Conservation (phyloP, 2,329 filamentous ascomycete species). For the Neonectria ditissima region DNA sequence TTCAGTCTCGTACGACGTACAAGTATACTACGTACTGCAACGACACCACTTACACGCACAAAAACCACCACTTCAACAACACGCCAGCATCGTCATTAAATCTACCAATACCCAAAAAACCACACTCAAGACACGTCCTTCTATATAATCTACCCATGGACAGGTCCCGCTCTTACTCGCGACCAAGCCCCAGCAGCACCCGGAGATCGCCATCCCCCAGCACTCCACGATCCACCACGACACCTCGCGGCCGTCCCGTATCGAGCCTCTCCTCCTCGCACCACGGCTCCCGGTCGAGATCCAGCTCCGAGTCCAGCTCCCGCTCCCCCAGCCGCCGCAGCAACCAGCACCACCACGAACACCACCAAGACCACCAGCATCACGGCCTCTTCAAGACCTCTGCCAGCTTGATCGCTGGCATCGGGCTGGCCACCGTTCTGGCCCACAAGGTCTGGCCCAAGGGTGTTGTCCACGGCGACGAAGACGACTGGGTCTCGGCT, state of each 20-base stretch:
- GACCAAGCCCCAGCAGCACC: constrained; percentile 34
- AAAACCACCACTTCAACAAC: background rate
- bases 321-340: constrained; percentile 36
- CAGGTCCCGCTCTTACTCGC: constrained; percentile 35
- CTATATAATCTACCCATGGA: constrained; percentile 6
- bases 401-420: constrained; percentile 48
- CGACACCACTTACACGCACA: background rate
- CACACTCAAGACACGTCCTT: background rate
- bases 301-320: constrained; percentile 39
- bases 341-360: constrained; percentile 26
- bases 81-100: background rate
- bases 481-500: constrained; percentile 47
- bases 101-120: background rate
- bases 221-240: constrained; percentile 26
- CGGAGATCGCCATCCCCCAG: constrained; percentile 28
- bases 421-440: constrained; percentile 51
- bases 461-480: constrained; percentile 43
- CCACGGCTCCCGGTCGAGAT: constrained; percentile 31
- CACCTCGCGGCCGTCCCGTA: constrained; percentile 32
- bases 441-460: constrained; percentile 53
- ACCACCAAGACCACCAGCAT: constrained; percentile 32
- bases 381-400: constrained; percentile 48
- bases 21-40: background rate
- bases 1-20: background rate
- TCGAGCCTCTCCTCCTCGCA: constrained; percentile 24